These are phyloP conservation scores for Candida parachauliodes DNA, from an alignment of 805 yeast species.

Conservation along the genomic window DNA sequence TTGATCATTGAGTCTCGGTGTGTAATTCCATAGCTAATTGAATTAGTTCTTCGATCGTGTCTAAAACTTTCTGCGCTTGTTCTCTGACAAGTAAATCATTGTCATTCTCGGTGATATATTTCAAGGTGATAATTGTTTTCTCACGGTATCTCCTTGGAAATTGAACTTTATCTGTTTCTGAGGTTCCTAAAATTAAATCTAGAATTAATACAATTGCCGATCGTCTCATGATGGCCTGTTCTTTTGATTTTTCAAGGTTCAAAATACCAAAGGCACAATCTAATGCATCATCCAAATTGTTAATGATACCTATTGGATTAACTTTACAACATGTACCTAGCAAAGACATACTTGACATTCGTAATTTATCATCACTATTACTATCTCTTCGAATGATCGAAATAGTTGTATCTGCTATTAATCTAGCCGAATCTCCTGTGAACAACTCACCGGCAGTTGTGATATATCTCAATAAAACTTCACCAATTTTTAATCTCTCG, in stretches of 20 bases:
- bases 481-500: constrained; percentile 76
- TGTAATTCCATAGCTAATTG: constrained; percentile 13
- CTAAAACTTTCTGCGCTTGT: constrained; percentile 42
- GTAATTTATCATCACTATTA: constrained; percentile 53
- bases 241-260: constrained; percentile 46
- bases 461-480: constrained; percentile 63
- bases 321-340: constrained; percentile 67
- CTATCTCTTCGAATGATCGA: constrained; percentile 29
- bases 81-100: constrained; percentile 57
- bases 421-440: constrained; percentile 39
- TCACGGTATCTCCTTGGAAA: constrained; percentile 49
- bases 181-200: constrained; percentile 52
- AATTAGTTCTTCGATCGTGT: constrained; percentile 17
- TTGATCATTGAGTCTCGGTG: constrained; percentile 26
- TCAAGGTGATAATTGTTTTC: constrained; percentile 40
- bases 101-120: constrained; percentile 46
- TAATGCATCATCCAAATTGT: constrained; percentile 50
- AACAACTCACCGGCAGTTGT: constrained; percentile 47
- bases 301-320: constrained; percentile 51
- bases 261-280: constrained; percentile 80
- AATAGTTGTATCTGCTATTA: constrained; percentile 44
- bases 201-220: constrained; percentile 68
- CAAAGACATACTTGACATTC: constrained; percentile 86
- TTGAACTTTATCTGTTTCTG: constrained; percentile 43
- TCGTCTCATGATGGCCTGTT: constrained; percentile 62